phyloP scores from a whole-genome alignment of 805 yeast genomes.

The Yarrowia bubula region DNA sequence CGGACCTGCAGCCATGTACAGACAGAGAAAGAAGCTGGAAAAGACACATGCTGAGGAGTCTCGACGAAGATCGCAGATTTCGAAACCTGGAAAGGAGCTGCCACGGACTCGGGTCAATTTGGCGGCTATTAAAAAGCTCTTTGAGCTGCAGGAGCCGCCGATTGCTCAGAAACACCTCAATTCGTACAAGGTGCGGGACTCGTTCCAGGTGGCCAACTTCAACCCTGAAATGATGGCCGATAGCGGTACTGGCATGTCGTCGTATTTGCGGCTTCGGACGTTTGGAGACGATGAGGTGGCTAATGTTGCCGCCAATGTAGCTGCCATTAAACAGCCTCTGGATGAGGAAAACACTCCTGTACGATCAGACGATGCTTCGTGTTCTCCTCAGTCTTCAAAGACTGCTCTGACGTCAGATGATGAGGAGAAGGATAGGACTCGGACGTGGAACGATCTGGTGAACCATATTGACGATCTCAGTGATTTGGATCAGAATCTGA shows the following conservation, averaged over 20 bases:
- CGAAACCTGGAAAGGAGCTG: conserved; percentile 6
- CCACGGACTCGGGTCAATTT: conserved; percentile 18
- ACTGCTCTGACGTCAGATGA: conserved; percentile 11
- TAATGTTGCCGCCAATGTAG: not conserved
- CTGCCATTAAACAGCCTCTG: not conserved
- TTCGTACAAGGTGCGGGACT: conserved; percentile 21
- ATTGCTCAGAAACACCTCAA: conserved; percentile 22
- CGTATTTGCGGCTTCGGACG: conserved; percentile 4
- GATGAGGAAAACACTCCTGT: not conserved
- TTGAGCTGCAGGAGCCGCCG: conserved; percentile 25
- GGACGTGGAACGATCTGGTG: conserved; percentile 18
- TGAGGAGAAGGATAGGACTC: conserved; percentile 2
- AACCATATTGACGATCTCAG: conserved; percentile 20
- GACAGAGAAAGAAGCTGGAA: conserved; percentile 32
- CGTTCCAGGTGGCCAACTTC: conserved; percentile 11
- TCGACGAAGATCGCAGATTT: conserved; percentile 25
- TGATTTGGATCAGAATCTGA: not conserved
- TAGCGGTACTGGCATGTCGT: not conserved
- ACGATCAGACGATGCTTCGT: conserved; percentile 2
- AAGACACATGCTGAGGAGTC: conserved; percentile 32
- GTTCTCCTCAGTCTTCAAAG: conserved; percentile 15
- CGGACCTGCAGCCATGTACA: conserved; percentile 39
- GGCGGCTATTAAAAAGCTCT: conserved; percentile 25
- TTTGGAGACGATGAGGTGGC: conserved; percentile 14
- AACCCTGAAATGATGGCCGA: conserved; percentile 21